Base-by-base conservation (phyloP, 257 asterid genomes). In the Nicotiana tabacum region DNA sequence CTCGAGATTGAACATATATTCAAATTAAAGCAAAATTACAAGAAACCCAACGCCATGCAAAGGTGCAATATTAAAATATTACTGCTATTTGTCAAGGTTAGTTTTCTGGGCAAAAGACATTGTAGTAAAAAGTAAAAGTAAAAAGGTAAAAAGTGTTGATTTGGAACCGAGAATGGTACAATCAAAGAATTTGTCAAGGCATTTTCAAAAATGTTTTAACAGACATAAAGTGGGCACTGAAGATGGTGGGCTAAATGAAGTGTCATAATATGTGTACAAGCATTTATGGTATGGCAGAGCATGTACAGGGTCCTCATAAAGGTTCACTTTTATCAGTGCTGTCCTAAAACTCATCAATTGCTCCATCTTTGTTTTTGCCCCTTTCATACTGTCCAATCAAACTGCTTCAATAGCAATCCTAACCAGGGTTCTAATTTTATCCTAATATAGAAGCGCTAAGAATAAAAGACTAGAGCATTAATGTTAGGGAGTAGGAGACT, bases 211-310 rank as follows among this genome's bases (percentile, higher is more conserved):
- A 12, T 12, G 58, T 53, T 12, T 12, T 3, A 53, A 53, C 18
- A 3, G 58, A 12, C 18, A 3, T 3, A 15, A 6, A 53, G 18
- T 3, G 58, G 58, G 58, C 18, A 53, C 58, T 0, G 58, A 53
- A 53, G 58, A 53, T 53, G 58, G 18, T 12, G 58, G 58, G 58
- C 58, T 53, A 53, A 24, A 65, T 53, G 80, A 74, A 69, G 66
- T 81, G 62, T 32, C 78, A 68, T 17, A 66, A 85, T 84, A 55
- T 61, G 78, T 80, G 83, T 60, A 13, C 65, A 21, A 18, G 21
- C 37, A 48, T 76, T 76, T 76, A 51, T 76, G 3, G 81, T 30
- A 24, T 56, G 80, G 57, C 57, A 43, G 12, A 18, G 39, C 15
- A 37, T 55, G 61, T 39, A 77, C 29, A 51, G 29, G 6, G 65